Evolutionary conservation across 75 land plant genomes (phyloP), one percentile per base, ranked within the genome.

Genomic region (Isoetes taiwanensis): DNA sequence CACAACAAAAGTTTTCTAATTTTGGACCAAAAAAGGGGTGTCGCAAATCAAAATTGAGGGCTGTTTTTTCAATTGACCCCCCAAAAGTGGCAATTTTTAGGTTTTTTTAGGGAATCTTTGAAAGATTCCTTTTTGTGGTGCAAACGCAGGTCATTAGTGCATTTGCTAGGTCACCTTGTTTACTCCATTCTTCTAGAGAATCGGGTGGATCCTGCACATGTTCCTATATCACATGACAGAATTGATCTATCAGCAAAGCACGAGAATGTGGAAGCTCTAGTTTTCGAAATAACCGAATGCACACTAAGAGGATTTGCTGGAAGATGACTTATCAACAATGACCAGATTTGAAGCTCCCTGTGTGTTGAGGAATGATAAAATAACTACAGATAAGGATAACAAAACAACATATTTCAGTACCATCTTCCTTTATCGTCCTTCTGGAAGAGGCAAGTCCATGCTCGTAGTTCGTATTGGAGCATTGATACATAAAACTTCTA

Each of bases 151-250:
- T n/a, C n/a, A n/a, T n/a, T n/a, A n/a, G n/a, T n/a, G n/a, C n/a
- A n/a, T n/a, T n/a, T n/a, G n/a, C n/a, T n/a, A n/a, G n/a, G n/a
- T n/a, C n/a, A n/a, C n/a, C n/a, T n/a, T n/a, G n/a, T n/a, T n/a
- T n/a, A n/a, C 69, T 85, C 96, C 28, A 77, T 89, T 28, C 78
- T 89, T 9, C 71, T 89, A 4, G 90, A 89, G 61, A 89, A 89
- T 75, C 86, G 81, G 24, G 85, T 89, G 96, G 96, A 89, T 58
- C 90, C 90, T 30, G 96, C 96, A 31, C 96, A 89, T 59, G 67
- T 89, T 24, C 90, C 90, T 32, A 89, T 89, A 52, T 89, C 96
- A 2, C 96, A 89, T 38, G 96, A 89, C 61, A 41, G 90, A 16
- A 85, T 83, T 0, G 86, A 79, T 52, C 66, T 67, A 59, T 74